Evolutionary conservation across 179 eudicot genomes (phyloP), one percentile per base, ranked within the genome.

Genomic region (Silene noctiflora): DNA sequence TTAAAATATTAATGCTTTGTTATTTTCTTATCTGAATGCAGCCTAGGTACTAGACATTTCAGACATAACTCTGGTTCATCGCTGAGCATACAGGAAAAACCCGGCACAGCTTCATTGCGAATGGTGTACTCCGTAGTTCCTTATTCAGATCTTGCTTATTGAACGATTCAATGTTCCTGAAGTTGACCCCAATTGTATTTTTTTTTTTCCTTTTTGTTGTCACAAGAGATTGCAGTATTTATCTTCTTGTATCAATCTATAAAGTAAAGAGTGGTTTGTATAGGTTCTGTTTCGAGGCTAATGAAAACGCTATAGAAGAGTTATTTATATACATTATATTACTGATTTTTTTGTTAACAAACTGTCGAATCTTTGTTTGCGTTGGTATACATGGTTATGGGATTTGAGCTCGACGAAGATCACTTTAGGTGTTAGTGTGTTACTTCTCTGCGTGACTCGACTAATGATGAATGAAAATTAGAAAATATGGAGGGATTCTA

Each of bases 1-100:
- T 27, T 27, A 27, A n/a, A n/a, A 22, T 62, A 24, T 1, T 67
- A 35, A 67, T 39, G 22, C 9, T 19, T 67, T 67, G 11, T 13
- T 46, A 22, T 20, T 44, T 60, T 42, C 20, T 42, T 69, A 1
- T 69, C 25, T 59, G 46, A 16, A 58, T 76, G 79, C 79, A 76
- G 79, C 79, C 74, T 59, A 76, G 79, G 74, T 69, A 56, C 67
- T 56, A 69, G 20, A 67, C 6, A 13, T 3, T 7, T 68, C n/a
- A 63, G 67, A 24, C 35, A 29, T 14, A 14, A 6, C 0, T 68
- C 4, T 9, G 56, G 59, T 46, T 11, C 25, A 21, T 22, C 1
- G 9, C 19, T 46, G 59, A 1, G 39, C 35, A 48, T 4, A 21
- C 3, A 4, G 33, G 29, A 22, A 69, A 19, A 42, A 44, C 24